Percentiles rank a stretch among this genome's conserved stretches.
phyloP scores from a whole-genome alignment of 192 early-diverging fungal genomes.

The Obelidium mucronatum region DNA sequence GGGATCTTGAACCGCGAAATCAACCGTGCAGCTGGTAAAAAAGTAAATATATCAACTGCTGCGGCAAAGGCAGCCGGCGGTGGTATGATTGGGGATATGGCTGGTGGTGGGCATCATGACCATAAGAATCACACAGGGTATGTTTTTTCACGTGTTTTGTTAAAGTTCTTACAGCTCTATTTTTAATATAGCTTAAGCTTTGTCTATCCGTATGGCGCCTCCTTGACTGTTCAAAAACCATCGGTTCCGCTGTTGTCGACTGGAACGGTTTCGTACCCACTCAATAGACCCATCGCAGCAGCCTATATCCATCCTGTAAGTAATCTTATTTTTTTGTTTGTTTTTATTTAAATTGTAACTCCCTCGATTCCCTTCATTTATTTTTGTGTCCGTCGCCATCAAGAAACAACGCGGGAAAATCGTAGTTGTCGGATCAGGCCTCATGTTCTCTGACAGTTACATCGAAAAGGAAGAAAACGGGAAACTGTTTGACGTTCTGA shows the following conservation, averaged over 20 bases:
- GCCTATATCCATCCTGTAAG: constrained; percentile 58
- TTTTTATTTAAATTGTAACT: too few species aligned
- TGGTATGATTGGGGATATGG: constrained; percentile 35
- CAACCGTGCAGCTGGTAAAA: constrained; percentile 65
- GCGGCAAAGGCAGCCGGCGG: constrained; percentile 13
- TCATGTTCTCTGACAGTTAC: constrained; percentile 69
- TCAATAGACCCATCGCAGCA: constrained; percentile 65
- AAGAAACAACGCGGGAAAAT: constrained; percentile 59
- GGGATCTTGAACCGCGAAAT: constrained; percentile 69
- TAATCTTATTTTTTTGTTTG: too few species aligned
- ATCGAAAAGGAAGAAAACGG: constrained; percentile 71
- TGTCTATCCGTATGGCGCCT: constrained; percentile 69
- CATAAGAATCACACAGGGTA: constrained; percentile 33
- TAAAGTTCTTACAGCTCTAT: too few species aligned
- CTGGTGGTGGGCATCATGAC: constrained; percentile 18
- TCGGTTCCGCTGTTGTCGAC: constrained; percentile 66
- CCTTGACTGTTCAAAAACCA: constrained; percentile 70
- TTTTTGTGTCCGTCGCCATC: too few species aligned
- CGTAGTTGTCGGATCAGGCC: constrained; percentile 57
- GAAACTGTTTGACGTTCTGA: constrained; percentile 65
- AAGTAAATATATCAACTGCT: constrained; percentile 25
- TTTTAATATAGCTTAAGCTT: constrained; percentile 26
- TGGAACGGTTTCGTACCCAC: constrained; percentile 65
- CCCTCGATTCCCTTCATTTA: not conserved
- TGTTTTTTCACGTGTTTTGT: too few species aligned